phyloP scores from a whole-genome alignment of 1,284 basidiomycete species.

The Apiotrichum siamense region DNA sequence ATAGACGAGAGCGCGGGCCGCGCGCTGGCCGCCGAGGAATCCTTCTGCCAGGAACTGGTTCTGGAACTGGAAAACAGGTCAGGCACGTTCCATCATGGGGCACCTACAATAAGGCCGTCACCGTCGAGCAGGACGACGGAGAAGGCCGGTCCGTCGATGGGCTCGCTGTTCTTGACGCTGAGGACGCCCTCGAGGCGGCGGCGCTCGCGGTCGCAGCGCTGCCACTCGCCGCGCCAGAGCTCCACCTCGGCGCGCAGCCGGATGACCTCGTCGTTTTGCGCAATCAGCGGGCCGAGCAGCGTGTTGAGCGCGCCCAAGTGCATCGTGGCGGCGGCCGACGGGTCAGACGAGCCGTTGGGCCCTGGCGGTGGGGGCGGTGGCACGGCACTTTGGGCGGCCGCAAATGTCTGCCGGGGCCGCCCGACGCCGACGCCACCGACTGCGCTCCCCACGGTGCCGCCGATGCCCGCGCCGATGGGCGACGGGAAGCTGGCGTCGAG shows the following conservation, averaged over 20 bases:
- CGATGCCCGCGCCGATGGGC: slow-evolving; percentile 7
- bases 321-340: slow-evolving; percentile 13
- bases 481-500: slow-evolving; percentile 13
- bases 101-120: slow-evolving; percentile 37
- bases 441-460: neutral
- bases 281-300: slow-evolving; percentile 23
- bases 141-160: slow-evolving; percentile 22
- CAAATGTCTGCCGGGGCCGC: neutral
- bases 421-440: neutral
- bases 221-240: slow-evolving; percentile 35
- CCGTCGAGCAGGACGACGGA: slow-evolving; percentile 39
- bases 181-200: slow-evolving; percentile 24
- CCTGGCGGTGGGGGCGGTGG: too few species aligned
- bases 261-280: slow-evolving; percentile 29
- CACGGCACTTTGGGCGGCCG: neutral
- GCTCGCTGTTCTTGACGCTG: slow-evolving; percentile 20
- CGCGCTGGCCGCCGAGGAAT: slow-evolving; percentile 33
- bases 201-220: slow-evolving; percentile 29
- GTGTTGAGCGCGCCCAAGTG: slow-evolving; percentile 26
- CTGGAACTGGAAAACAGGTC: slow-evolving; percentile 30
- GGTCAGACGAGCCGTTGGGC: slow-evolving; percentile 10
- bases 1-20: slow-evolving; percentile 29
- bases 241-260: slow-evolving; percentile 39
- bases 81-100: neutral
- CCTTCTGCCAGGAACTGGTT: slow-evolving; percentile 27